These are phyloP conservation scores for Aspergillus candidus DNA, from an alignment of 2,329 filamentous ascomycete genomes.

Conservation along the genomic window DNA sequence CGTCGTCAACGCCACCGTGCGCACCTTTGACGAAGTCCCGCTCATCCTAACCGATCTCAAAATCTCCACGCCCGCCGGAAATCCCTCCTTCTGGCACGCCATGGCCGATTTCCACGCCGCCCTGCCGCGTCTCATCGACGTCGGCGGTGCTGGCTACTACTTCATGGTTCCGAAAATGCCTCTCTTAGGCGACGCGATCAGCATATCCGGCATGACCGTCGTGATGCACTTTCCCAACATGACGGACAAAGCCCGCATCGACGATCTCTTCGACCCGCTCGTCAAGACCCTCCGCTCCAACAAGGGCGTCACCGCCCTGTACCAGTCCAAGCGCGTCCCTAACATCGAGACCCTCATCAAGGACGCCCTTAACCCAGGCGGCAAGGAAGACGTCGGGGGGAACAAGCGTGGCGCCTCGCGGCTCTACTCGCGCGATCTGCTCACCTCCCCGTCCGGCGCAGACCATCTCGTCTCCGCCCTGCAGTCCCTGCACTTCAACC, in stretches of 20 bases:
- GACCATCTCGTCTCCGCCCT: slow-evolving; percentile 34
- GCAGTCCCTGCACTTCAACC: slow-evolving; percentile 11
- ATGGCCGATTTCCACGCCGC: slow-evolving; percentile 31
- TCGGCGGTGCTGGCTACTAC: slow-evolving; percentile 35
- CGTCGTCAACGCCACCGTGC: slow-evolving; percentile 34
- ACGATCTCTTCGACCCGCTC: slow-evolving; percentile 16
- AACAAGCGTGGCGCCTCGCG: slow-evolving; percentile 25
- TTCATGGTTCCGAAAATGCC: slow-evolving; percentile 30
- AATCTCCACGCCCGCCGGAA: slow-evolving; percentile 11
- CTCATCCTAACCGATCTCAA: slow-evolving; percentile 24
- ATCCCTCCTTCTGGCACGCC: slow-evolving; percentile 19
- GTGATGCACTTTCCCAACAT: slow-evolving; percentile 21
- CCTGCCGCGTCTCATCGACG: slow-evolving; percentile 43
- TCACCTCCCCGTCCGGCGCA: slow-evolving; percentile 19
- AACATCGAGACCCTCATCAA: slow-evolving; percentile 14
- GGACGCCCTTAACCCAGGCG: slow-evolving; percentile 15
- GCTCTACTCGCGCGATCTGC: slow-evolving; percentile 27
- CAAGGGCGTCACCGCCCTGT: slow-evolving; percentile 11
- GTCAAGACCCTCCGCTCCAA: slow-evolving; percentile 12
- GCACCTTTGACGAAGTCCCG: slow-evolving; percentile 36
- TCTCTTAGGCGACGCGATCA: slow-evolving; percentile 22
- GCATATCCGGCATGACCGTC: slow-evolving; percentile 10
- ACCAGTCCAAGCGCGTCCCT: slow-evolving; percentile 16
- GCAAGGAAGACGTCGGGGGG: slow-evolving; percentile 18
- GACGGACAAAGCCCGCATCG: slow-evolving; percentile 15